A percentile compares a stretch with the other conserved stretches of the same genome.
These are phyloP conservation scores for Amyloporia xantha DNA, from an alignment of 768 basidiomycete species.

Conservation along the genomic window DNA sequence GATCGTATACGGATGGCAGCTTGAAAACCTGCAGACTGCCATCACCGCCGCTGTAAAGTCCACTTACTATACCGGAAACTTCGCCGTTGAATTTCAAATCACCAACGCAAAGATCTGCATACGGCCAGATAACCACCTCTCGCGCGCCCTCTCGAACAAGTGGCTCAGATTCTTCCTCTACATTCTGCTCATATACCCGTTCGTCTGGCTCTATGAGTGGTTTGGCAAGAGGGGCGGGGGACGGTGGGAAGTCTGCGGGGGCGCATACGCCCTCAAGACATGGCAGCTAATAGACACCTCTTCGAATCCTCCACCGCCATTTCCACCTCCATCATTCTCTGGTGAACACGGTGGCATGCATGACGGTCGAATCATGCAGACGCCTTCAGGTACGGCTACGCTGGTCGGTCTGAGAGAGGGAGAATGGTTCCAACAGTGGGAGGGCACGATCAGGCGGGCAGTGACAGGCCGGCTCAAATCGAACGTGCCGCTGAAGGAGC, in stretches of 20 bases:
- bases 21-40: conserved; percentile 34
- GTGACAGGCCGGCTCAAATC: conserved; percentile 31
- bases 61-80: conserved; percentile 31
- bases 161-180: conserved; percentile 68
- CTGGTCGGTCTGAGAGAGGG: conserved; percentile 61
- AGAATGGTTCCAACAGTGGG: conserved; percentile 78
- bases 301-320: conserved; percentile 1
- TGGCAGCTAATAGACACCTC: conserved; percentile 7
- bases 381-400: conserved; percentile 27
- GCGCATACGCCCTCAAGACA: conserved; percentile 66
- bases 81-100: conserved; percentile 46
- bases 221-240: conserved; percentile 66
- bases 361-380: conserved; percentile 18
- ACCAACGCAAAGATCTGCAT: conserved; percentile 48
- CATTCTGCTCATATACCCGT: conserved; percentile 67
- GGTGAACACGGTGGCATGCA: not conserved
- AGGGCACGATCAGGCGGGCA: conserved; percentile 55
- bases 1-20: conserved; percentile 56
- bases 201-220: conserved; percentile 75
- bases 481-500: conserved; percentile 9
- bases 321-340: not conserved
- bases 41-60: conserved; percentile 32
- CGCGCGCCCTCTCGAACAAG: conserved; percentile 59
- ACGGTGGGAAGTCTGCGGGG: conserved; percentile 69
- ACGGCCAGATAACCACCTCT: conserved; percentile 59